Evolutionary conservation across 768 basidiomycete species (phyloP), one percentile per base, ranked within the genome.

Genomic region (Zangia roseola): DNA sequence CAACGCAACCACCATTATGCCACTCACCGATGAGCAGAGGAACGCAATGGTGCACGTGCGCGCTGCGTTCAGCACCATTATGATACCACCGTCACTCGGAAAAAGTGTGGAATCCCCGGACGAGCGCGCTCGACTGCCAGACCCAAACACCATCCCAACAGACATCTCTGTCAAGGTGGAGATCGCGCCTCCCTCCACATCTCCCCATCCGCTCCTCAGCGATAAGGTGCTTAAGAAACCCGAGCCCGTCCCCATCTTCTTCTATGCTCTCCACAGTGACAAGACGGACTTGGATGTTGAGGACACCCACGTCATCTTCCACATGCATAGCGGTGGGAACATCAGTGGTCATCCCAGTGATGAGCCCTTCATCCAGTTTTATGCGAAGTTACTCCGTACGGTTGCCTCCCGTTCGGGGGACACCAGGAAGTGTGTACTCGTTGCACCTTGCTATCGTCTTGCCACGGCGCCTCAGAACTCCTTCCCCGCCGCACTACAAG

Each of bases 401-500:
- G 17, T 47, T 19, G 50, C 57, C 6, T 20, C 24, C 1, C 31
- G 12, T 17, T 38, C 56, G 23, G 41, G 34, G 17, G 38, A 41
- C 16, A 10, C 47, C 1, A 10, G 34, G 33, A 45, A 45, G 2
- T 54, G 40, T 16, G 44, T 62, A 2, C 39, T 64, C 19, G 14
- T 59, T 35, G 60, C 60, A 0, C 65, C 63, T 10, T 50, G 52
- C 30, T 64, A 61, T 43, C 55, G 65, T 10, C 57, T 67, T n/a
- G 53, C 62, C 13, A 64, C 57, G 1, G 23, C 43, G 17, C 56
- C 59, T 0, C 46, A 64, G 46, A 67, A 64, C 9, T 10, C 43
- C 1, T 64, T 61, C 14, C 62, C 64, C 0, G 62, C 54, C 0
- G 59, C 47, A 0, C 33, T 66, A 3, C 63, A 64, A 24, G 63